Evolutionary conservation across 2,329 filamentous ascomycete genomes (phyloP), one percentile per base, ranked within the genome.

Genomic region (Leptographium wingfieldii): DNA sequence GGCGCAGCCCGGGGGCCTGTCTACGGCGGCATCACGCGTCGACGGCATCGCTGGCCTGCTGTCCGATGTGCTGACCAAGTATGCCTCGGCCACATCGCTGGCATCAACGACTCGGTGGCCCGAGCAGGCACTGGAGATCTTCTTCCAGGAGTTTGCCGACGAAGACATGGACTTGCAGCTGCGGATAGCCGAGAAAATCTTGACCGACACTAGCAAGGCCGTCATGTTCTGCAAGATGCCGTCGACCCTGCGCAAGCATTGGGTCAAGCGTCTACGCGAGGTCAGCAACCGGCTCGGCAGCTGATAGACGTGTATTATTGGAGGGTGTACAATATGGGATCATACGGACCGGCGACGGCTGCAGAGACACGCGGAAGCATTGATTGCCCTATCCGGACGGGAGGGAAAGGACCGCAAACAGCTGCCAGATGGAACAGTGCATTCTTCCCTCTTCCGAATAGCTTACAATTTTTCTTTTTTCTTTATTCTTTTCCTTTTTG

Each of bases 221-320:
- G 79, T 83, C 74, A 76, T 83, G 51, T 84, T 83, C 64, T 82
- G 80, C 72, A 83, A 83, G 71, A 83, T 83, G 79, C 77, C 80
- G 0, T 69, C 73, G 2, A 67, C 69, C 12, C 69, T 84, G 62
- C 73, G 80, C 55, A 73, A 76, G 62, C 80, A 83, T 65, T 84
- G 81, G 81, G 77, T 84, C 2, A 77, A 74, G 65, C 70, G 77
- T 59, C 70, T 82, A 59, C 69, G 78, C 31, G 80, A 82, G 63
- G 69, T 74, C 60, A 73, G 72, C 67, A 69, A 72, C 35, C 63
- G 65, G 9, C 49, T 61, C 29, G 63, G 63, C 22, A 63, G 59
- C 52, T 66, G 56, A 58, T 38, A 5, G 43, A 22, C 16, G 43
- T n/a, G 43, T 46, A 46, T n/a, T 46, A 9, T 46, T n/a, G 16